Evolutionary conservation across 2,329 filamentous ascomycete species (phyloP).

Genomic region (Acrocalymma vagum): DNA sequence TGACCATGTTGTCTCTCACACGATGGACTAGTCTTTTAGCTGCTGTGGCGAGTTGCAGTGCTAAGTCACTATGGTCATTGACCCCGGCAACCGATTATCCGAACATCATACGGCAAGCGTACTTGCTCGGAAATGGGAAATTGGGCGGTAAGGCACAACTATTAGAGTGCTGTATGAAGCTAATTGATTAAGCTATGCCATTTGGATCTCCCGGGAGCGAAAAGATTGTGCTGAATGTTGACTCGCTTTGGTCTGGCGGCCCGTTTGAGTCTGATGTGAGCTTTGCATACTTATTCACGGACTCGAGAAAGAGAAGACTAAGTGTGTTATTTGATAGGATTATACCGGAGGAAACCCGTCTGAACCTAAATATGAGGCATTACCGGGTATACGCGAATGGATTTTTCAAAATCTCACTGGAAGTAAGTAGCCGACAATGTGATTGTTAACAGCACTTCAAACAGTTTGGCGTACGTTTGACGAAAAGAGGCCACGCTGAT

Average conservation of each 20-base stretch:
- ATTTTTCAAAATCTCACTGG: slow-evolving; percentile 61
- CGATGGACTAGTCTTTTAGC: background rate
- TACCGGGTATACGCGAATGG: slow-evolving; percentile 54
- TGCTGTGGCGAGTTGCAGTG: background rate
- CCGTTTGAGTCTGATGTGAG: slow-evolving; percentile 56
- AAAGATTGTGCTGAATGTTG: slow-evolving; percentile 56
- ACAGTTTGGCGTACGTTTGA: too few species aligned
- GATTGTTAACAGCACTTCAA: too few species aligned
- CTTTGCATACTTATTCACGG: background rate
- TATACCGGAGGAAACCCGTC: slow-evolving; percentile 60
- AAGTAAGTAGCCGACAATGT: too few species aligned
- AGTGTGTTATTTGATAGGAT: slow-evolving; percentile 27
- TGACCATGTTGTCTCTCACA: too few species aligned
- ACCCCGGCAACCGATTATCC: slow-evolving; percentile 20
- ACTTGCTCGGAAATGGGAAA: slow-evolving; percentile 60
- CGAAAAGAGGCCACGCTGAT: too few species aligned
- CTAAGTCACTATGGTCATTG: slow-evolving; percentile 29
- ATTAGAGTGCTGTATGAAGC: too few species aligned
- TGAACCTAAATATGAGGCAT: slow-evolving; percentile 38
- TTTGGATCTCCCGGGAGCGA: slow-evolving; percentile 55
- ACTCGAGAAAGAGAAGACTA: background rate
- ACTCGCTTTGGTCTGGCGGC: slow-evolving; percentile 61
- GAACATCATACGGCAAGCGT: slow-evolving; percentile 39
- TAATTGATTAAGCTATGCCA: too few species aligned
- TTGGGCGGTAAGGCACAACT: too few species aligned